Percentiles rank a stretch among this genome's conserved stretches.
Evolutionary conservation across 164 flowering plant genomes (phyloP).

Genomic region (Magnolia officinalis): DNA sequence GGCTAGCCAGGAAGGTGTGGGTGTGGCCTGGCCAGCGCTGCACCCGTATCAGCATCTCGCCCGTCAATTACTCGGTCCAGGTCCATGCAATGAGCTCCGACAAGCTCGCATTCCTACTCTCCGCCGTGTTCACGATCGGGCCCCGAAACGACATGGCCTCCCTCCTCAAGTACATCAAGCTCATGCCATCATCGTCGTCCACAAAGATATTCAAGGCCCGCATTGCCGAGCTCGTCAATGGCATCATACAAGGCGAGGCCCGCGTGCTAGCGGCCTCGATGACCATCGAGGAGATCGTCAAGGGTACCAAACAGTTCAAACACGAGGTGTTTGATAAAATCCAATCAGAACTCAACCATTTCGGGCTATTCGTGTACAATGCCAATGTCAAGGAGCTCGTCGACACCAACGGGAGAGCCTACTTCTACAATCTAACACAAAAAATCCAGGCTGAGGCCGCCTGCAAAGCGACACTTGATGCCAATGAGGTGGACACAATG

Average conservation of each 20-base stretch:
- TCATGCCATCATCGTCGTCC: slow-evolving; percentile 24
- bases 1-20: slow-evolving; percentile 26
- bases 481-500: slow-evolving; percentile 27
- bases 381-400: slow-evolving; percentile 44
- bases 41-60: slow-evolving; percentile 24
- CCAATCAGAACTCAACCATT: slow-evolving; percentile 37
- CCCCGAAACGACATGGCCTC: slow-evolving; percentile 18
- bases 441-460: slow-evolving; percentile 47
- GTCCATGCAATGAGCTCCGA: slow-evolving; percentile 36
- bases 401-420: slow-evolving; percentile 37
- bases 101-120: slow-evolving; percentile 32
- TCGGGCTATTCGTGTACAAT: slow-evolving; percentile 37
- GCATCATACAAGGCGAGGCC: slow-evolving; percentile 43
- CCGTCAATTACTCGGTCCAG: slow-evolving; percentile 29
- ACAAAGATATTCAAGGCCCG: slow-evolving; percentile 28
- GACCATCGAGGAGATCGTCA: slow-evolving; percentile 49
- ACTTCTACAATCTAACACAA: slow-evolving; percentile 42
- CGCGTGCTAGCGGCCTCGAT: slow-evolving; percentile 45
- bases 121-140: slow-evolving; percentile 36
- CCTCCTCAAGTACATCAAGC: slow-evolving; percentile 25
- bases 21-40: slow-evolving; percentile 23
- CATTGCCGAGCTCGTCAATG: slow-evolving; percentile 39
- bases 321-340: slow-evolving; percentile 37
- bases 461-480: slow-evolving; percentile 27
- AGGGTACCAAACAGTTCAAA: slow-evolving; percentile 38